These are phyloP conservation scores for Aegilops tauschii DNA, from an alignment of 176 grass and related monocot species.

Conservation along the genomic window DNA sequence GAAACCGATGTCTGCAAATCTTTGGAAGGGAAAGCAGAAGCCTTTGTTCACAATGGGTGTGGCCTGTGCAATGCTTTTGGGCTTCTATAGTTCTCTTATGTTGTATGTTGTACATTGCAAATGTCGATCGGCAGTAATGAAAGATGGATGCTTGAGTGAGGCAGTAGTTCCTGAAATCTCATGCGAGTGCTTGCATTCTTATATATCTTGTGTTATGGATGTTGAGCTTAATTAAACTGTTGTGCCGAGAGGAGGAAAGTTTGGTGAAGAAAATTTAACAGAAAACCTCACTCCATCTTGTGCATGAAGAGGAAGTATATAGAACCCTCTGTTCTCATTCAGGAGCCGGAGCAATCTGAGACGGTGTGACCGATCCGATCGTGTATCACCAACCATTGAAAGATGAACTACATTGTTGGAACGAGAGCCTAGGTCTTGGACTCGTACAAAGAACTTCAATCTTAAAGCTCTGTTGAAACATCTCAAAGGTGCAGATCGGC, in stretches of 20 bases:
- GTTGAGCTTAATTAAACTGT: constrained; percentile 21
- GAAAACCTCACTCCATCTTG: too few relatives aligned
- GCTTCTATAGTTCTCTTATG: constrained; percentile 2
- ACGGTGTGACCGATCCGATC: too few relatives aligned
- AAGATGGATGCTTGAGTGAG: not conserved
- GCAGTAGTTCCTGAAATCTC: constrained; percentile 18
- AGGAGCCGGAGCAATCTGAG: too few relatives aligned
- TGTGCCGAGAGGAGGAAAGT: not conserved
- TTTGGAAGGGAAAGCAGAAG: constrained; percentile 34
- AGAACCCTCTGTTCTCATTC: too few relatives aligned
- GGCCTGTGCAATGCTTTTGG: constrained; percentile 16
- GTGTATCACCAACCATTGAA: too few relatives aligned
- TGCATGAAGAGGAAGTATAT: too few relatives aligned
- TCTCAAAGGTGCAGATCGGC: too few relatives aligned
- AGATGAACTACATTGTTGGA: too few relatives aligned
- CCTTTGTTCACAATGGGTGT: not conserved
- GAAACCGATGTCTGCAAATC: not conserved
- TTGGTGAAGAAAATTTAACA: not conserved
- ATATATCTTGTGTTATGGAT: not conserved
- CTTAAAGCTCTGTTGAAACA: too few relatives aligned
- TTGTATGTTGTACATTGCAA: constrained; percentile 21
- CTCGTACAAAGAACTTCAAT: too few relatives aligned
- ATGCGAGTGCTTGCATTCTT: not conserved
- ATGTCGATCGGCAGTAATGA: constrained; percentile 12
- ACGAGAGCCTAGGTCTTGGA: too few relatives aligned